A percentile compares a stretch with the other conserved stretches of the same genome.
These are phyloP conservation scores for Coniochaeta sp. DNA, from an alignment of 2,329 filamentous ascomycete species.

Conservation along the genomic window DNA sequence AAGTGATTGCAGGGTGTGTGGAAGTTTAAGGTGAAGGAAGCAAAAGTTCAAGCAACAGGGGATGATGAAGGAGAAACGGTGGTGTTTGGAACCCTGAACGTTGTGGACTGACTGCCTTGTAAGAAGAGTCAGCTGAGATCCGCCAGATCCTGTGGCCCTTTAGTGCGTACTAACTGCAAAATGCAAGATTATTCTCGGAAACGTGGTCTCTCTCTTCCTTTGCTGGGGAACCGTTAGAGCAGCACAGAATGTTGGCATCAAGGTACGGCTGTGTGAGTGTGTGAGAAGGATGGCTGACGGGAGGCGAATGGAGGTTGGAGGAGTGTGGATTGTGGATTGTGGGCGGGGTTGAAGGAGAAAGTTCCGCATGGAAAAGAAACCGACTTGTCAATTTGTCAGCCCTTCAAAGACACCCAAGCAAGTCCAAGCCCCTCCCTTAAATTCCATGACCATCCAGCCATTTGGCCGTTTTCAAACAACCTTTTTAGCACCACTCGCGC, in stretches of 20 bases:
- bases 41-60: neutral
- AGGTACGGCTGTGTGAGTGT: neutral
- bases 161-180: neutral
- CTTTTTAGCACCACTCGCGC: too few relatives aligned
- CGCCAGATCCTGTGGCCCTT: neutral
- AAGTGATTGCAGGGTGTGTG: conserved; percentile 3
- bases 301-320: neutral
- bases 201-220: neutral
- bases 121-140: neutral
- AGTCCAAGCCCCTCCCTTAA: neutral
- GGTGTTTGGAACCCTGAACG: neutral
- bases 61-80: neutral
- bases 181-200: too few relatives aligned
- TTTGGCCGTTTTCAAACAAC: neutral
- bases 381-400: neutral
- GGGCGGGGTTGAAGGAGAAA: neutral
- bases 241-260: neutral
- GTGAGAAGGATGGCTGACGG: too few relatives aligned
- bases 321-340: neutral
- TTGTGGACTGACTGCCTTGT: too few relatives aligned
- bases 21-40: neutral
- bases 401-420: neutral
- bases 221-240: too few relatives aligned
- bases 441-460: neutral
- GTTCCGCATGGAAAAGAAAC: neutral